These are phyloP conservation scores for Hansenula lynferdii DNA, from an alignment of 1,139 yeast species.

Conservation along the genomic window DNA sequence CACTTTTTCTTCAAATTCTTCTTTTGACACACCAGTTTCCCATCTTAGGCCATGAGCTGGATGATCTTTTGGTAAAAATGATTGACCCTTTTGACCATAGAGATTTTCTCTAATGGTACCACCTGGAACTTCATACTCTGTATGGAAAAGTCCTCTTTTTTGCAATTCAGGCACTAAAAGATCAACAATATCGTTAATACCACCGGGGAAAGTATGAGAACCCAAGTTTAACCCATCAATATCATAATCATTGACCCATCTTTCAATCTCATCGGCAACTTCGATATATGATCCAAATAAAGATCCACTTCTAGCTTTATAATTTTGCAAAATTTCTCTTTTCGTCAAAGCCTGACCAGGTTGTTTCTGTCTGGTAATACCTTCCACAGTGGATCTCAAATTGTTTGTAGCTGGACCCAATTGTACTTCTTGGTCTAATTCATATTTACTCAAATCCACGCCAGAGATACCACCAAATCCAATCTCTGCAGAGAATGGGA, in stretches of 20 bases:
- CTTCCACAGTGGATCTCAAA: constrained; percentile 5
- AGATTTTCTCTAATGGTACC: constrained; percentile 21
- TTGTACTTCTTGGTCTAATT: constrained; percentile 24
- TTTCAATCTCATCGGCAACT: constrained; percentile 25
- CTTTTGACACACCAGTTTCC: constrained; percentile 16
- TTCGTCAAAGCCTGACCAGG: constrained; percentile 1
- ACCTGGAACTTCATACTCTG: constrained; percentile 23
- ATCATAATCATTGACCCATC: constrained; percentile 25
- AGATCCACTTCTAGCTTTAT: constrained; percentile 8
- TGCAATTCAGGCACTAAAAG: constrained; percentile 25
- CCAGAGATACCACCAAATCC: constrained; percentile 18
- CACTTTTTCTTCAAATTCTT: constrained; percentile 9
- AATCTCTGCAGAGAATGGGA: constrained; percentile 31
- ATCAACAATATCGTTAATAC: constrained; percentile 26
- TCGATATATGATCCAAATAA: constrained; percentile 22
- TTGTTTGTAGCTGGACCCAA: not conserved
- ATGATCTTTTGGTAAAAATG: constrained; percentile 16
- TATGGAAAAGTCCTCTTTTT: constrained; percentile 24
- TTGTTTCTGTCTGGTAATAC: constrained; percentile 11
- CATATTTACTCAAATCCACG: constrained; percentile 29
- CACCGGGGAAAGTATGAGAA: constrained; percentile 22
- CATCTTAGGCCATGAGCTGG: constrained; percentile 34
- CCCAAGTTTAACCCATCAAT: constrained; percentile 29
- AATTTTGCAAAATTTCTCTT: constrained; percentile 6
- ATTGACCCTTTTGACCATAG: constrained; percentile 23